Base-by-base conservation (phyloP, 2,329 filamentous ascomycete species). In the Colletotrichum liriopes region DNA sequence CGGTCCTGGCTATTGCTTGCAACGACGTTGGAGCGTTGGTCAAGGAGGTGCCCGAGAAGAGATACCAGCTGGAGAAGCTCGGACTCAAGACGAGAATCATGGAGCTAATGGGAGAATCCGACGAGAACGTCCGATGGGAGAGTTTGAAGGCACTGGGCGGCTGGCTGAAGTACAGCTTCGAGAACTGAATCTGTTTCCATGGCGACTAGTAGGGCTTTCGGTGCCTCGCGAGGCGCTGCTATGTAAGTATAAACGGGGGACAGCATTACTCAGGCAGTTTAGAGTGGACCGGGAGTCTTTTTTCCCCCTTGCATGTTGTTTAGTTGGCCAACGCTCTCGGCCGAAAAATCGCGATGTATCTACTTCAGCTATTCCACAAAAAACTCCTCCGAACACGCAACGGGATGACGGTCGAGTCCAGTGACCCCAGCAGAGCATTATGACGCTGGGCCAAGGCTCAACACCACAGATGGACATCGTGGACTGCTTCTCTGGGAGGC, bases 91-190 rank as follows among this genome's bases (percentile, higher is more conserved):
- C 90, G 23, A 89, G 94, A 76, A 92, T 98, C 73, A 97, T 98
- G 95, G 93, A 95, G 84, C 86, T 98, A 78, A 98, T 98, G 95
- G 92, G 91, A 78, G 94, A 97, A 79, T 88, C 91, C 71, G 94
- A 98, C 78, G 95, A 98, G 85, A 92, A 91, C 72, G 94, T 98
- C 58, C 88, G 95, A 79, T 98, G 95, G 94, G 95, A 98, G 86
- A 96, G 94, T 82, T 84, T 98, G 84, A 91, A 93, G 78, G 95
- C 95, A 20, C 90, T 98, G 51, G 89, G 89, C 26, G 87, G 88
- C 23, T 91, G 89, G 89, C 81, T 91, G 78, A 90, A 90, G 85
- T 91, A 91, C 77, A 91, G 88, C 81, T 90, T 91, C 76, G 89
- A 91, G 8, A 63, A 69, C 29, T 75, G 49, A 67, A 39, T 18